Base-by-base conservation (phyloP, 116 monocot species). In the Zostera marina region DNA sequence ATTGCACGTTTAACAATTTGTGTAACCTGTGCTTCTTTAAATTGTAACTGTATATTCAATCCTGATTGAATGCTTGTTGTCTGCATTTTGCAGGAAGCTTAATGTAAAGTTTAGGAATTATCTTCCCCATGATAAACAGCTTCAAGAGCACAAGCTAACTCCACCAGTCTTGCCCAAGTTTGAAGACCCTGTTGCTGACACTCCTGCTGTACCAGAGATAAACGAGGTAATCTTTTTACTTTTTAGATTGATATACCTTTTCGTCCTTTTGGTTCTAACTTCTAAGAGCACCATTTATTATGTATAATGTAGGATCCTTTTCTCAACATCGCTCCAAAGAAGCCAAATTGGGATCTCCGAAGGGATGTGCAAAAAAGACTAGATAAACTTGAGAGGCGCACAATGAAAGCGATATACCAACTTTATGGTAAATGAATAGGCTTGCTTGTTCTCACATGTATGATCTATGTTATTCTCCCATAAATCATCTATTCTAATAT, bases 331-430 rank as follows among this genome's bases (percentile, higher is more conserved):
- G 99, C 99, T 24, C 99, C 99, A 46, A 91, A 87, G 75, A 99
- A 99, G 62, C 99, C 99, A 15, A 91, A 91, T 58, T 99, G 99
- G 91, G 99, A 99, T 62, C 79, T 99, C 6, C 61, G 78, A 23
- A 76, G 99, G 57, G 91, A 91, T 58, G 83, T 99, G 58, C 91
- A 99, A 54, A 91, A 99, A 71, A 90, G 63, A 66, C 86, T 99
- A n/a, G 91, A 99, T 57, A 99, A 99, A 54, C 91, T 99, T 16
- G 91, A 99, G 46, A 91, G 69, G 64, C 83, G 99, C 61, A 99
- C 99, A 9, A 79, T 81, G 72, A 99, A 87, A 73, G 87, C 99
- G 23, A 43, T 99, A 62, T 81, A 78, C 49, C 68, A 87, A 63
- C 62, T 90, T 42, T 77, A 73, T 65, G 61, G 91, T 98, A 53